Evolutionary conservation across 352 stramenopile genomes (phyloP), one percentile per base, ranked within the genome.

Genomic region (Blastocystis sp.): DNA sequence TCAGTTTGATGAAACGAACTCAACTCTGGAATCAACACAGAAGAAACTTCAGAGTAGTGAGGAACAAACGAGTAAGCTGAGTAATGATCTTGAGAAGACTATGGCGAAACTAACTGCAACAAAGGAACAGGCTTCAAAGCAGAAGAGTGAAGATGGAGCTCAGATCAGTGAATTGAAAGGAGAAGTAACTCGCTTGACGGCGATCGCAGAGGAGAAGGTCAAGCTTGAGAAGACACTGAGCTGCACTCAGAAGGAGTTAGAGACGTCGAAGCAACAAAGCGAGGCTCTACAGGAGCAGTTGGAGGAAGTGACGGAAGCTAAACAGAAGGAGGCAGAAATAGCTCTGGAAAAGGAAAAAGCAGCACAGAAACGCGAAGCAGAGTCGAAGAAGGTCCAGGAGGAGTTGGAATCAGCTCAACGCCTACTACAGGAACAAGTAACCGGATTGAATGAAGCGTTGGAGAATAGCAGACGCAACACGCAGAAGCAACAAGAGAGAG

Each of bases 351-450:
- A 56, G 24, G 42, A 78, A 24, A 49, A 39, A 24, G 46, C 9
- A 7, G 11, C 12, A 35, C 4, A n/a, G 46, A 78, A 78, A 49
- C 21, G 49, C 42, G 42, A 54, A 32, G 35, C 32, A 32, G 4
- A 9, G 21, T 24, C 59, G 37, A 6, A 78, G 46, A 39, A 78
- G 27, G 32, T n/a, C 1, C n/a, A 54, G 39, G 37, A 32, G 12
- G 66, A 78, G 35, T 49, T 78, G 66, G 12, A 39, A 32, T 37
- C 66, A 32, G 39, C 66, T 21, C 66, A 46, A 16, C 29, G 19
- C 1, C 39, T 78, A 49, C 46, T 78, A 49, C 42, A 54, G 66
- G 66, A 78, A 11, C 66, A 78, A 32, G 66, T 78, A 14, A 35
- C 66, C 35, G 21, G 42, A 14, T 32, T 78, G 66, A 78, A 58